Evolutionary conservation across 768 basidiomycete species (phyloP), one percentile per base, ranked within the genome.

Genomic region (Psilocybe cyanescens): DNA sequence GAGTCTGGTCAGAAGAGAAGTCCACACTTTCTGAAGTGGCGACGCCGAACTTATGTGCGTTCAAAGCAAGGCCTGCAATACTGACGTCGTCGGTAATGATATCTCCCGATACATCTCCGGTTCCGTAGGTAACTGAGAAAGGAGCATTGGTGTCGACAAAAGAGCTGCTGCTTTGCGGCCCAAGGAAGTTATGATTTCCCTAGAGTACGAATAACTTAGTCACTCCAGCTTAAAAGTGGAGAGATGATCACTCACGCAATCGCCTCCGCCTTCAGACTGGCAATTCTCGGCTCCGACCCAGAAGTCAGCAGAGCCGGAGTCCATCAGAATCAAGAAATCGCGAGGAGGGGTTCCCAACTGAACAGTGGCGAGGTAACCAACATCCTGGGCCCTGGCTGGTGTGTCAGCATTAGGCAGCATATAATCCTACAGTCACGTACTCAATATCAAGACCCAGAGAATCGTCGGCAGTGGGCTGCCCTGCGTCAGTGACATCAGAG

Each of bases 391-490:
- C 59, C 81, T 82, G 29, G 8, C 55, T 41, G 41, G 39, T 16
- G 4, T 29, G 33, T 28, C 6, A 61, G 12, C 29, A 46, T 49
- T 44, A 33, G 8, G 8, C 39, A 31, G n/a, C 12, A 46, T 8
- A 50, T 8, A 14, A 53, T 11, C 11, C 33, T 35, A 35, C 33
- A 6, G 8, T 5, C 31, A 31, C 87, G 45, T 63, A 91, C 84
- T 91, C 86, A 58, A 93, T 91, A 68, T 85, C 80, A 55, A 93
- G 78, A 6, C 87, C 89, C 44, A 92, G 76, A 41, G 90, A 84
- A 69, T 88, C 77, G 63, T 68, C 71, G 14, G 77, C 70, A 17
- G 81, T 70, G 8, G 79, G 79, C 16, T 64, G 3, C 49, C 74
- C 72, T 16, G 80, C 78, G 17, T 56, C 19, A 4, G 86, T 82